A percentile compares a stretch with the other conserved stretches of the same genome.
Evolutionary conservation across 805 yeast genomes (phyloP).

Genomic region (Trichomonascus vanleenenianus): DNA sequence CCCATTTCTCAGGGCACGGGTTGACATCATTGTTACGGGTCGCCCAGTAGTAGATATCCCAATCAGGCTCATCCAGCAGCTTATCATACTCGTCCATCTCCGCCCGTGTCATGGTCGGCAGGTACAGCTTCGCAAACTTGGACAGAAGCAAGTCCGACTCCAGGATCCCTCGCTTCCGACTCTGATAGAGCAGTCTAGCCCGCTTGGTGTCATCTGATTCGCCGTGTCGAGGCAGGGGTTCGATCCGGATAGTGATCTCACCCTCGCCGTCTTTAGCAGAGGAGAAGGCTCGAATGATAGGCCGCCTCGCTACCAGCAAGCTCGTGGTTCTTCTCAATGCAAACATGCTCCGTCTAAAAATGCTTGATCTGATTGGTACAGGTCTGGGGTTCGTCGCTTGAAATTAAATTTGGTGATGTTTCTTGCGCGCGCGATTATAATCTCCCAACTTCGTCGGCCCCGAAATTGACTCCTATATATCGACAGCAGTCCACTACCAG

Average conservation of each 20-base stretch:
- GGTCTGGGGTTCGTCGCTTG: too few species aligned
- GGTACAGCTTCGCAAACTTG: constrained; percentile 72
- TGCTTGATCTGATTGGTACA: too few species aligned
- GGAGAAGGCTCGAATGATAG: neutral
- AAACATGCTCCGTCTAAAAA: too few species aligned
- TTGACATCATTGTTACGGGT: constrained; percentile 68
- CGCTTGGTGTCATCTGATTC: constrained; percentile 69
- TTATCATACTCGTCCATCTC: constrained; percentile 79
- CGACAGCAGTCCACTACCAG: too few species aligned
- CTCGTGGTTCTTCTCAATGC: too few species aligned
- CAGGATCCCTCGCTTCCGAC: constrained; percentile 89
- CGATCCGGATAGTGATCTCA: constrained; percentile 36
- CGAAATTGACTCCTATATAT: too few species aligned
- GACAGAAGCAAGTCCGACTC: constrained; percentile 85
- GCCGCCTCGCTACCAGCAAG: neutral
- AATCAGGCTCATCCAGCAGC: constrained; percentile 87
- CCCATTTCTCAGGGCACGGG: constrained; percentile 85
- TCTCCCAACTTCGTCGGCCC: too few species aligned
- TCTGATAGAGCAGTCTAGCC: constrained; percentile 86
- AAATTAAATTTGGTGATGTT: neutral
- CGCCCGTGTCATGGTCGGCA: constrained; percentile 48
- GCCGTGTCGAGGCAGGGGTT: constrained; percentile 69
- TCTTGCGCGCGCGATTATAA: neutral
- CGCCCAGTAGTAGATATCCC: constrained; percentile 99
- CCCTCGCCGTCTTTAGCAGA: neutral